Evolutionary conservation across 805 yeast species (phyloP), one percentile per base, ranked within the genome.

Genomic region (Sugiyamaella marilandica): DNA sequence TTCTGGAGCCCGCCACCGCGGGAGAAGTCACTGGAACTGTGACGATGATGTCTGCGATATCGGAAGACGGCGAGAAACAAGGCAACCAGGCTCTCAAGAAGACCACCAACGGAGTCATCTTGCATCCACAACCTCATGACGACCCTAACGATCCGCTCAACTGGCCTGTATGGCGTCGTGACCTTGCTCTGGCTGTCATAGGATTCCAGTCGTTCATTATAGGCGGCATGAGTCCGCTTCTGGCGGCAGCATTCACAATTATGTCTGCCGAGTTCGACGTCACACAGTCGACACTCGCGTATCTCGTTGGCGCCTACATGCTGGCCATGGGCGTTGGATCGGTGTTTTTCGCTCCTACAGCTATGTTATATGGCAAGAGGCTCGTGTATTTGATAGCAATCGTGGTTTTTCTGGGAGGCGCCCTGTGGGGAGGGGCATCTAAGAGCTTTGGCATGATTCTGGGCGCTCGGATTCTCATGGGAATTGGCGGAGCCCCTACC

Each of bases 91-190:
- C 55, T 1, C 63, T 79, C 46, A 81, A 81, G 53, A 74, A 70
- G 43, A 75, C 79, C 4, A 63, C 69, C 7, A 62, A 65, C 2
- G 85, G 85, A 1, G 66, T 82, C 19, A 73, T 82, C 33, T 66
- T 82, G 34, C 67, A 72, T 51, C 87, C 87, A 0, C 87, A 82
- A 62, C 87, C 87, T 4, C 80, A 78, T 36, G 79, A 81, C 58
- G 70, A 77, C 56, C 83, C 84, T 3, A 81, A 82, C 59, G 87
- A 82, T 57, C 87, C 87, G 1, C 69, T 82, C 39, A 82, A 82
- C 59, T 81, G 86, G 87, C 84, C 85, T 0, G 59, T 73, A 7
- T 78, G 83, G 80, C 70, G 79, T 39, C 69, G 84, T 29, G 85
- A 81, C 55, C 54, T 79, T 45, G 79, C 84, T 7, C 66, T 81